phyloP scores from a whole-genome alignment of 2,329 filamentous ascomycete genomes.

The Pleurostoma richardsiae region DNA sequence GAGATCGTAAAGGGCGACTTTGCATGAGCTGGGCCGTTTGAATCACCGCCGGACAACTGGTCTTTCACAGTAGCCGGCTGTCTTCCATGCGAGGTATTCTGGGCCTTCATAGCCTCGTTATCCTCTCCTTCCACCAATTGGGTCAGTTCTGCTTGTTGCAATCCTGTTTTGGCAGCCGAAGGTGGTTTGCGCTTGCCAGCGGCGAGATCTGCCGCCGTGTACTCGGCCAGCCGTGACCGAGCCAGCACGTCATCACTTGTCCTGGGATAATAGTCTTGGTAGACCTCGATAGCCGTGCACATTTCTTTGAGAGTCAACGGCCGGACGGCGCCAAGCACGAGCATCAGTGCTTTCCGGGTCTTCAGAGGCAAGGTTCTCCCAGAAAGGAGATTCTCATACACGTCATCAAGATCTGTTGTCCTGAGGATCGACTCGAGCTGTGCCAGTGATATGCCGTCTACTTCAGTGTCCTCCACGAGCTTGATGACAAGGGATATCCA shows the following conservation, averaged over 20 bases:
- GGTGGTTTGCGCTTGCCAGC: no score
- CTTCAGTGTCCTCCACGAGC: background rate
- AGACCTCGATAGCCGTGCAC: background rate
- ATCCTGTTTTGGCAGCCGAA: no score
- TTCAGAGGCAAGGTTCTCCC: background rate
- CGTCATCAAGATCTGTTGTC: background rate
- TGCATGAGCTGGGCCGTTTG: no score
- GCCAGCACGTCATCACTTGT: no score
- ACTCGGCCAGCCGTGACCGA: no score
- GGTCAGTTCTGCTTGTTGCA: no score
- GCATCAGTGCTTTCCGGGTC: background rate
- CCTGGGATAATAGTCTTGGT: background rate
- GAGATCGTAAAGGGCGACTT: background rate
- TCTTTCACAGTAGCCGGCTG: background rate
- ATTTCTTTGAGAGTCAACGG: background rate
- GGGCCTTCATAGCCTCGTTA: background rate
- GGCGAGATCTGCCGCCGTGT: no score
- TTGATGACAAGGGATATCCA: background rate
- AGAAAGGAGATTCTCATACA: background rate
- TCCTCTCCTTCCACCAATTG: background rate
- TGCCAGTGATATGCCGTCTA: background rate
- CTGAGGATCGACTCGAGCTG: background rate
- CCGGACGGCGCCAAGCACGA: background rate
- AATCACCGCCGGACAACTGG: background rate
- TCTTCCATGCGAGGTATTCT: background rate